A percentile compares a stretch with the other conserved stretches of the same genome.
Evolutionary conservation across 345 rosid species (phyloP).

Genomic region (Combretum micranthum): DNA sequence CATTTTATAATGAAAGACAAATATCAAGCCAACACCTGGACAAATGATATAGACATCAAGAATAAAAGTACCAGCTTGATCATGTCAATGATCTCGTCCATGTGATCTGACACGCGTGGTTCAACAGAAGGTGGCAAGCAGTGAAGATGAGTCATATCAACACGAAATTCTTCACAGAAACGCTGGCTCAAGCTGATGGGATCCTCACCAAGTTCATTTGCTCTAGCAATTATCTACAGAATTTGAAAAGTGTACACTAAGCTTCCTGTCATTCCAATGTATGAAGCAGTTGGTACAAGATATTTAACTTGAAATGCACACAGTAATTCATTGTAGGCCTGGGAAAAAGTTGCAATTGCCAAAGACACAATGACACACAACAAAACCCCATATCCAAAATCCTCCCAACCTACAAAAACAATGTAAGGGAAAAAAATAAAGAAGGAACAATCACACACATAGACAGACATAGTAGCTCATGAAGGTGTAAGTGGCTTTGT

Average conservation of each 20-base stretch:
- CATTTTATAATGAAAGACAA: no score
- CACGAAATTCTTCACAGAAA: slow-evolving; percentile 73
- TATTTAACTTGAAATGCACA: slow-evolving; percentile 5
- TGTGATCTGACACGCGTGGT: slow-evolving; percentile 91
- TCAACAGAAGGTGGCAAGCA: slow-evolving; percentile 80
- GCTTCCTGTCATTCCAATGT: slow-evolving; percentile 39
- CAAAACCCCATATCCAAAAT: no score
- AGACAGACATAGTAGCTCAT: no score
- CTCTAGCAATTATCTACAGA: slow-evolving; percentile 81
- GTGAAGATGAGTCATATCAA: slow-evolving; percentile 68
- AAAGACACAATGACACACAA: no score
- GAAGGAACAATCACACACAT: no score
- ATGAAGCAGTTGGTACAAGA: slow-evolving; percentile 17
- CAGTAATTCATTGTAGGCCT: no score
- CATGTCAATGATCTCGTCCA: slow-evolving; percentile 80
- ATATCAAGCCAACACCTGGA: no score
- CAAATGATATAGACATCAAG: not conserved
- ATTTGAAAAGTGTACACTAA: slow-evolving; percentile 39
- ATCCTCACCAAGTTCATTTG: slow-evolving; percentile 84
- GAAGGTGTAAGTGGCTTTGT: no score
- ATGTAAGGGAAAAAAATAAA: no score
- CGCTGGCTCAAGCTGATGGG: slow-evolving; percentile 79
- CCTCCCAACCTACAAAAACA: no score
- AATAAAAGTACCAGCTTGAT: slow-evolving; percentile 59
- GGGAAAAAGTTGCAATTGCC: no score